Conservation (phyloP, 192 early-diverging fungal genomes). For the Backusella westeae region DNA sequence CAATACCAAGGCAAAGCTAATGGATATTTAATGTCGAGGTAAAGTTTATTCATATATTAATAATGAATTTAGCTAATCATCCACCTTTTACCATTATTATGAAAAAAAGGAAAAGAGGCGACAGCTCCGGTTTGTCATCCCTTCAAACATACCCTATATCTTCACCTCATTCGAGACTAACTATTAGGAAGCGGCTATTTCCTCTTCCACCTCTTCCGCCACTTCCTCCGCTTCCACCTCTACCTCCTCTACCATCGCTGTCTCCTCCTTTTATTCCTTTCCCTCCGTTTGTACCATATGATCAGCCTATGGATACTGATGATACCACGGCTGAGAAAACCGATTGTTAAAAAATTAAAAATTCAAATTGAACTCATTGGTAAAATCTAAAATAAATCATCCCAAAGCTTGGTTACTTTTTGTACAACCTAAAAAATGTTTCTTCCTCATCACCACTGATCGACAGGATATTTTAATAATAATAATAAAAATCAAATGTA, state of each 20-base stretch:
- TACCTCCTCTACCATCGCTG: background rate
- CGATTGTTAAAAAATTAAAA: background rate
- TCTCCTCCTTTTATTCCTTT: background rate
- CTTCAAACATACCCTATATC: background rate
- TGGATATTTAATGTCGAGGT: background rate
- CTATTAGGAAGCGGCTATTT: background rate
- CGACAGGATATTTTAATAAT: background rate
- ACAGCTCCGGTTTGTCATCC: background rate
- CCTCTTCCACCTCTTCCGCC: background rate
- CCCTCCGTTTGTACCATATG: background rate
- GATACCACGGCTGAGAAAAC: background rate
- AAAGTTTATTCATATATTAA: background rate
- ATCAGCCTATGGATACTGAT: background rate
- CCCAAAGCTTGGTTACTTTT: background rate
- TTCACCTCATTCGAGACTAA: background rate
- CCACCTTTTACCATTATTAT: background rate
- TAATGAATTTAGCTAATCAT: background rate
- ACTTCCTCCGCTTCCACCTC: background rate
- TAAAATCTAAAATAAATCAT: background rate
- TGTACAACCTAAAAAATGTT: background rate
- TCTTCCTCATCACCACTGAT: background rate
- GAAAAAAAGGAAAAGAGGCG: background rate
- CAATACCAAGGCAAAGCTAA: background rate
- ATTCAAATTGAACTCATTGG: background rate
- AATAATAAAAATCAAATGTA: background rate